Evolutionary conservation across 1,284 basidiomycete genomes (phyloP).

Genomic region (Stereum hirsutum): DNA sequence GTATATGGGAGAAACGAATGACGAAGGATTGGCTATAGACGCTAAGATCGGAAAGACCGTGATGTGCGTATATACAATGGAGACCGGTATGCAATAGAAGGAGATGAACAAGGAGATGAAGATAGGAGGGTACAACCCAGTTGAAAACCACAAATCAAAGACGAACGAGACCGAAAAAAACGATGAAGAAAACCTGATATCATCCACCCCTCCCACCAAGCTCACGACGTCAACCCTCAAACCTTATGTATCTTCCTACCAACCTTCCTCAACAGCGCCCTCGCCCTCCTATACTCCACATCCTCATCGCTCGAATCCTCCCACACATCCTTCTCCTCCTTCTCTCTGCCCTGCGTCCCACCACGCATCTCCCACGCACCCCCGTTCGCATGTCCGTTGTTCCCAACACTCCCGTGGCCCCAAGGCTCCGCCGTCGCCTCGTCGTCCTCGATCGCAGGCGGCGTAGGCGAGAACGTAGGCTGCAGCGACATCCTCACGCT

Average conservation of each 20-base stretch:
- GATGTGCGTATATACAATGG: no score
- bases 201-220: not conserved
- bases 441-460: constrained; percentile 54
- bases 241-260: constrained; percentile 33
- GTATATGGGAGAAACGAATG: no score
- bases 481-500: constrained; percentile 66
- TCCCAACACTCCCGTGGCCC: constrained; percentile 30
- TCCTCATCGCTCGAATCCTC: constrained; percentile 68
- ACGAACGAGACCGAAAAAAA: not conserved
- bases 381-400: constrained; percentile 16
- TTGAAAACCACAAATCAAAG: not conserved
- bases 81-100: not conserved
- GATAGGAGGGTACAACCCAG: not conserved
- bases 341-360: constrained; percentile 18
- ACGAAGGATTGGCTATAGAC: no score
- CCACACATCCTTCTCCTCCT: constrained; percentile 40
- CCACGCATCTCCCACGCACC: constrained; percentile 5
- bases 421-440: constrained; percentile 17
- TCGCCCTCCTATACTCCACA: constrained; percentile 51
- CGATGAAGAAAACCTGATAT: not conserved
- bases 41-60: no score
- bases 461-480: constrained; percentile 63
- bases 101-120: not conserved
- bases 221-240: no score
- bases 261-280: constrained; percentile 35